Evolutionary conservation across 768 basidiomycete species (phyloP), one percentile per base, ranked within the genome.

Genomic region (Pulveroboletus sp.): DNA sequence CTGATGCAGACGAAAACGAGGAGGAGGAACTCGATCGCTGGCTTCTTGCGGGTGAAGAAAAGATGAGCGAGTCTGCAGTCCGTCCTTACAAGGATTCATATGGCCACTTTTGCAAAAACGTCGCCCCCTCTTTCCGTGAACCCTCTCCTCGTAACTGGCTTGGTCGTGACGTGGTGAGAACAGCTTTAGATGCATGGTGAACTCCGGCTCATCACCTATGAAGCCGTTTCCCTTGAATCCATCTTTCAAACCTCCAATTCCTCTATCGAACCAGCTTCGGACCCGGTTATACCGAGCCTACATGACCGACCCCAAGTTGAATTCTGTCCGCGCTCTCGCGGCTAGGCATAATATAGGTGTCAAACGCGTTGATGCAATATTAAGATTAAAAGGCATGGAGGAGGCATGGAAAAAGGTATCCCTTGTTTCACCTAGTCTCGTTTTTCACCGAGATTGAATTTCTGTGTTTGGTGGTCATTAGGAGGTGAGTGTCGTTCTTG

Each of bases 171-270:
- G 73, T 76, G 72, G 84, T 82, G 69, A 72, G 74, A 61, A 59
- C 56, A 65, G 64, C 63, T 30, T 39, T 50, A 41, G 28, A 55
- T 27, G 43, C 35, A 28, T 54, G 21, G 18, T 31, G n/a, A 24
- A 26, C 2, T 6, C 39, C 5, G 21, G 36, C 46, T 55, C 13
- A 57, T 43, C 10, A 14, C 4, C 33, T 10, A 1, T 47, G 15
- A 50, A 93, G 90, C 91, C 90, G 0, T 93, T 93, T 64, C 89
- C 89, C 11, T 73, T 89, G 69, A 94, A 95, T 61, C 81, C 81
- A 6, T 81, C 86, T 1, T 95, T 93, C 70, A 80, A 78, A 57
- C 92, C 93, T 6, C 87, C 86, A 10, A 67, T 80, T 6, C 91
- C 92, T 6, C 70, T 90, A 41, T 86, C 89, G 2, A 80, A 92